Evolutionary conservation across 805 yeast species (phyloP).

Genomic region (Kluyveromyces wickerhamii): DNA sequence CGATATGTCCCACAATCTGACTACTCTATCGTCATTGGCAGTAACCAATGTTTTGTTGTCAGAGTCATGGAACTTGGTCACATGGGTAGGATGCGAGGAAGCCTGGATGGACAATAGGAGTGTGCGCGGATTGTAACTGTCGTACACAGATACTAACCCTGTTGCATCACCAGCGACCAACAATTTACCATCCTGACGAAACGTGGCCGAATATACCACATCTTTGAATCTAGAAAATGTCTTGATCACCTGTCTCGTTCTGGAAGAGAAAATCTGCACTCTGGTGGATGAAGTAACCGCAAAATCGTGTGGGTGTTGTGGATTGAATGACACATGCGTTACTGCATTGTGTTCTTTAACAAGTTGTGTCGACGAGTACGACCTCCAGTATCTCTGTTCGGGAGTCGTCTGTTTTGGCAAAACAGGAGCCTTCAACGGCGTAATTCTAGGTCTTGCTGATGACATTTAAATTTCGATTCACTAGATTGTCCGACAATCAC

Average conservation of each 20-base stretch:
- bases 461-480: constrained; percentile 60
- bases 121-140: constrained; percentile 70
- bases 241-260: constrained; percentile 83
- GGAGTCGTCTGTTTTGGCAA: constrained; percentile 77
- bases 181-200: constrained; percentile 83
- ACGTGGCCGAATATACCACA: constrained; percentile 86
- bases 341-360: constrained; percentile 92
- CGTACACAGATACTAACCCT: constrained; percentile 86
- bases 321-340: constrained; percentile 80
- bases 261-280: constrained; percentile 88
- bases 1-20: constrained; percentile 81
- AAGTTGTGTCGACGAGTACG: constrained; percentile 74
- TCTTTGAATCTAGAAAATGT: constrained; percentile 86
- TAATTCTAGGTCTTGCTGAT: constrained; percentile 55
- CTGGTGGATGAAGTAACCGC: constrained; percentile 90
- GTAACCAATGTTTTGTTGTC: constrained; percentile 60
- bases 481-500: no score
- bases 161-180: constrained; percentile 93
- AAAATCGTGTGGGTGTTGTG: constrained; percentile 78
- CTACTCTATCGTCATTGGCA: constrained; percentile 85
- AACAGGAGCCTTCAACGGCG: constrained; percentile 60
- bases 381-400: constrained; percentile 91
- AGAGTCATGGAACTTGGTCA: constrained; percentile 78
- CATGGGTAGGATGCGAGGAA: constrained; percentile 82
- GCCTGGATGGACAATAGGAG: constrained; percentile 75